Evolutionary conservation across 163 green algal genomes (phyloP).

Genomic region (Scenedesmus sp.): DNA sequence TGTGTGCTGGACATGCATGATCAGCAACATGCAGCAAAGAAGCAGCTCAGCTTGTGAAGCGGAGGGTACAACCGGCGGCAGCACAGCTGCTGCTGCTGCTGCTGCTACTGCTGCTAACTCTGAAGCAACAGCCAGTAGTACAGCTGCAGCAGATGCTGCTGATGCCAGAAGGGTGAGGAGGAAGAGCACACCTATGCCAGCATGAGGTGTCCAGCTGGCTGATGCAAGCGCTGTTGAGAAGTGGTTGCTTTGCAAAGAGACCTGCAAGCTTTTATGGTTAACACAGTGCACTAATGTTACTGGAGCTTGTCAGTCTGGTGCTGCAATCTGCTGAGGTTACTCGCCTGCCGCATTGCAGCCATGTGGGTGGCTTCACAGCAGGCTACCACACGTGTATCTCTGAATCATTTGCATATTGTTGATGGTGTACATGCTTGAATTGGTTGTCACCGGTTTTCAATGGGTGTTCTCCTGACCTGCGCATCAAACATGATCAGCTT

Average conservation of each 20-base stretch:
- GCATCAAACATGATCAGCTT: not conserved
- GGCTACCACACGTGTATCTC: not conserved
- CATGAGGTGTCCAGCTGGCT: not conserved
- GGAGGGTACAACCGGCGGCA: not conserved
- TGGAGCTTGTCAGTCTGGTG: no score
- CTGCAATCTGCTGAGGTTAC: no score
- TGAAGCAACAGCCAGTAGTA: not conserved
- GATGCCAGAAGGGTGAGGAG: not conserved
- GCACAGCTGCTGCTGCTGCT: not conserved
- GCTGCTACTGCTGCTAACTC: not conserved
- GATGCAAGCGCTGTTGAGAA: no score
- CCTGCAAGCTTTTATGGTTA: no score
- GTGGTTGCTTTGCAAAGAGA: no score
- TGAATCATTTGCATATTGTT: not conserved
- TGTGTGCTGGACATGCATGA: conserved; percentile 43
- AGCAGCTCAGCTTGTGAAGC: not conserved
- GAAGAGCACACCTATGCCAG: not conserved
- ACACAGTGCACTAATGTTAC: no score
- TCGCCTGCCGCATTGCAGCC: no score
- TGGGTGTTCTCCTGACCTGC: not conserved
- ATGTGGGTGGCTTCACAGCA: not conserved
- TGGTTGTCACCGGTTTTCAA: not conserved
- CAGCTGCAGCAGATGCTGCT: not conserved
- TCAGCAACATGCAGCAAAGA: conserved; percentile 44
- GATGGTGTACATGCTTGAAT: not conserved